These are phyloP conservation scores for Populus davidiana DNA, from an alignment of 345 rosid species.

Conservation along the genomic window DNA sequence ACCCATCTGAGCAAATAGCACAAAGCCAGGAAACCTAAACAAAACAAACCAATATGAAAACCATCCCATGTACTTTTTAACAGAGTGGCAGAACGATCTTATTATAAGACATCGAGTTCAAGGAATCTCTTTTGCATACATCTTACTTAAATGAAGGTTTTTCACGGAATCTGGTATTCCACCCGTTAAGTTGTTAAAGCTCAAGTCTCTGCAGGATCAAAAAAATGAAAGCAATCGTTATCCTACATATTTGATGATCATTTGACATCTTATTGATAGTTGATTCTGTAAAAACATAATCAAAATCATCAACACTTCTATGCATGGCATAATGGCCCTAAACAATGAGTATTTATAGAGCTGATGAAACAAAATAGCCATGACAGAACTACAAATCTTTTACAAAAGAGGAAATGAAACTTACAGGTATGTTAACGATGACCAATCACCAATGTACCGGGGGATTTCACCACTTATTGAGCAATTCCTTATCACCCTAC, in stretches of 20 bases:
- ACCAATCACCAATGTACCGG: background rate
- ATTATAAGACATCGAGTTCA: too few species aligned
- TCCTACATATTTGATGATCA: too few species aligned
- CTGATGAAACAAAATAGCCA: too few species aligned
- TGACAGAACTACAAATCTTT: too few species aligned
- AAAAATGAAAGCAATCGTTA: too few species aligned
- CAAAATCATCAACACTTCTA: too few species aligned
- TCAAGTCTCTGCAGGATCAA: background rate
- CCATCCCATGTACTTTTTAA: too few species aligned
- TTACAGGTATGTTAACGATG: background rate
- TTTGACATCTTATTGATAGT: too few species aligned
- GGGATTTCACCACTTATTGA: conserved; percentile 8
- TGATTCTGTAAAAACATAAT: too few species aligned
- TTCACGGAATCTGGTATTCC: background rate
- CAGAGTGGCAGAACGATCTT: background rate
- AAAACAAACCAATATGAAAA: background rate
- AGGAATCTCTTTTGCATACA: conserved; percentile 2
- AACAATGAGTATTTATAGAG: too few species aligned
- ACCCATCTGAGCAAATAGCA: too few species aligned
- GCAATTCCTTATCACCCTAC: conserved; percentile 19
- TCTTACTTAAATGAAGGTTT: fast-evolving
- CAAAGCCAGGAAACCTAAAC: conserved; percentile 1
- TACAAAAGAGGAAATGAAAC: background rate
- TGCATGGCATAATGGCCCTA: too few species aligned
- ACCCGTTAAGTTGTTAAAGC: background rate